A percentile compares a stretch with the other conserved stretches of the same genome.
Conservation (phyloP, 441 rosid genomes). For the Erysimum pusillum region DNA sequence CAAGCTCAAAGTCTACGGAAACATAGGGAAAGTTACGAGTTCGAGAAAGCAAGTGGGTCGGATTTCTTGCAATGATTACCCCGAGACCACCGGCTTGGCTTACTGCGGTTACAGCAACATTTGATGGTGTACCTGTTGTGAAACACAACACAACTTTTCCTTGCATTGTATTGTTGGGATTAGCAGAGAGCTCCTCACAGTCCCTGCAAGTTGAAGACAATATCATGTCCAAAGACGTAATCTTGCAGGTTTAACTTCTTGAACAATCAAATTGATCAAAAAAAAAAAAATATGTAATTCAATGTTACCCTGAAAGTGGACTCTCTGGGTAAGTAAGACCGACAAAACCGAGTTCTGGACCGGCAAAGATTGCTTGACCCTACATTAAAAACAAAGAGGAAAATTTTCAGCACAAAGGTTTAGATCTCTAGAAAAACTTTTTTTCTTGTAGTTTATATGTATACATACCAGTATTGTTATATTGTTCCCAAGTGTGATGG, state of each 20-base stretch:
- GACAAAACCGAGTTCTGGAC: slow-evolving; percentile 43
- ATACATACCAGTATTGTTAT: slow-evolving; percentile 20
- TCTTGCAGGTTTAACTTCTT: neutral
- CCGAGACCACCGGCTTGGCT: slow-evolving; percentile 48
- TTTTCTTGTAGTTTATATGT: neutral
- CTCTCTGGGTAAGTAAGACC: slow-evolving; percentile 41
- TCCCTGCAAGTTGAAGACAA: slow-evolving; percentile 34
- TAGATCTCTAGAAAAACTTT: neutral
- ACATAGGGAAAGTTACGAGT: slow-evolving; percentile 55
- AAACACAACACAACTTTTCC: slow-evolving; percentile 56
- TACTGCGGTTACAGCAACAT: slow-evolving; percentile 43
- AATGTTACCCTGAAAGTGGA: slow-evolving; percentile 40
- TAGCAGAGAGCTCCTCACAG: slow-evolving; percentile 43
- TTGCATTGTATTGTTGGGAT: slow-evolving; percentile 26
- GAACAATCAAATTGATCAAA: neutral
- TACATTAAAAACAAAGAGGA: slow-evolving; percentile 4
- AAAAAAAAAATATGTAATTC: neutral
- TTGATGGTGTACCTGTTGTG: neutral
- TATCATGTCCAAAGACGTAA: neutral
- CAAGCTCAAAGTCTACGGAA: slow-evolving; percentile 60
- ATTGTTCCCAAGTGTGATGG: slow-evolving; percentile 42
- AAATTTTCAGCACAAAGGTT: neutral
- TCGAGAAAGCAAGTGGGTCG: slow-evolving; percentile 48
- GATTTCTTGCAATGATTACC: slow-evolving; percentile 49
- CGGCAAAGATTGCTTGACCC: slow-evolving; percentile 51